Conservation (phyloP, 108 stramenopile genomes). For the Cyclostephanos tholiformis region DNA sequence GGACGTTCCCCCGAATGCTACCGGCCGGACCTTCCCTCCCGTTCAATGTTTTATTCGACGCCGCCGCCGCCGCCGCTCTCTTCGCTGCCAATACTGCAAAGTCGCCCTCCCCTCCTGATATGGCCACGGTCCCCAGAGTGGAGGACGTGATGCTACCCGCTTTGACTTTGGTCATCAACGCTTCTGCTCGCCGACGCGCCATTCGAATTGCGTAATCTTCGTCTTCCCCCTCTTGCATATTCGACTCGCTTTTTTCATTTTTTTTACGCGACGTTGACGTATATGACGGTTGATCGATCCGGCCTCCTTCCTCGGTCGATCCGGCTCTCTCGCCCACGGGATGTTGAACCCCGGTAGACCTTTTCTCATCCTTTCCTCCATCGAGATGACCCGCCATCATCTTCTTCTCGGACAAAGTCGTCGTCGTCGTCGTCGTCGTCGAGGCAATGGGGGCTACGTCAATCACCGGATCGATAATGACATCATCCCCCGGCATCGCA, state of each 20-base stretch:
- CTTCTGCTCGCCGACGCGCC: slow-evolving; percentile 38
- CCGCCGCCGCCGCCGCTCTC: slow-evolving; percentile 36
- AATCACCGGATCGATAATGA: slow-evolving; percentile 52
- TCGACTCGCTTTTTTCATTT: neutral
- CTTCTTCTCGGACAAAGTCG: neutral
- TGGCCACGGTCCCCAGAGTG: slow-evolving; percentile 25
- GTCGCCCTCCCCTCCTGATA: slow-evolving; percentile 46
- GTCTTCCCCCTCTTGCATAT: slow-evolving; percentile 1
- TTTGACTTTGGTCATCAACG: slow-evolving; percentile 41
- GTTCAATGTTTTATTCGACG: neutral
- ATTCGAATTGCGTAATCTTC: slow-evolving; percentile 53
- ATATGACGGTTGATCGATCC: neutral
- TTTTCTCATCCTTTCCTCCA: slow-evolving; percentile 2
- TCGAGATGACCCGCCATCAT: slow-evolving; percentile 1
- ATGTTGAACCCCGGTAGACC: neutral
- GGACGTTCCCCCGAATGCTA: slow-evolving; percentile 7
- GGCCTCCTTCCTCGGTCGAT: neutral
- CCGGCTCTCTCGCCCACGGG: neutral
- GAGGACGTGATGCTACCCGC: slow-evolving; percentile 25
- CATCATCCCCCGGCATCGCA: slow-evolving; percentile 39
- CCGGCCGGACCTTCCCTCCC: slow-evolving; percentile 16
- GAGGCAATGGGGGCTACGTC: neutral
- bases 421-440: neutral
- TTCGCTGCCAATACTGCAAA: slow-evolving; percentile 77
- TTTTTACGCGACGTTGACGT: neutral